Conservation (phyloP, 495 filamentous ascomycete genomes). For the Daldinia grandis region DNA sequence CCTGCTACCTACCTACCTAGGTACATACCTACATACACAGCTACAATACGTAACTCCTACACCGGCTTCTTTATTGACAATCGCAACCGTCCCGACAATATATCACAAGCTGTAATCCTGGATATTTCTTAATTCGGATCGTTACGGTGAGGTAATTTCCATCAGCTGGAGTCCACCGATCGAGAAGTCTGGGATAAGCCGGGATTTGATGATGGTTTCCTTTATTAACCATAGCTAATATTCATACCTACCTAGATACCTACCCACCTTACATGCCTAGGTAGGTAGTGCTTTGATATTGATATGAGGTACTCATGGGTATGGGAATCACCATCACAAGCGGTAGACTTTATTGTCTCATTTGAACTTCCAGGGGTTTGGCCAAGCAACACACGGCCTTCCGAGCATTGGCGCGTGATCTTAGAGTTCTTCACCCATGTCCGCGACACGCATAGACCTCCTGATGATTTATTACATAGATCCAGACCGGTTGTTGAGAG, state of each 20-base stretch:
- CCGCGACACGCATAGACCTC: background rate
- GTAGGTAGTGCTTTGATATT: background rate
- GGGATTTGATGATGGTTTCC: slow-evolving; percentile 1
- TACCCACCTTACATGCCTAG: too few species aligned
- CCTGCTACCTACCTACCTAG: slow-evolving; percentile 10
- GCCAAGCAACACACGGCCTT: background rate
- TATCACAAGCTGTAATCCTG: background rate
- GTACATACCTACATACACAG: background rate
- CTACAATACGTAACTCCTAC: slow-evolving; percentile 4
- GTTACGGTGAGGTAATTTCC: slow-evolving; percentile 9
- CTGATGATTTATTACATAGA: background rate
- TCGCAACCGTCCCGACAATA: background rate
- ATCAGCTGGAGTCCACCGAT: background rate
- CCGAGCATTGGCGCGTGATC: background rate
- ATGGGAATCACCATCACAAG: background rate
- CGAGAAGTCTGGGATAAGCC: slow-evolving; percentile 4
- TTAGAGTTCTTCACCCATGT: background rate
- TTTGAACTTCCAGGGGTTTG: slow-evolving; percentile 4
- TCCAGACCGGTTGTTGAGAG: background rate
- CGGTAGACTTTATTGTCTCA: background rate
- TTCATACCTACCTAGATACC: background rate
- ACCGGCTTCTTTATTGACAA: slow-evolving; percentile 5
- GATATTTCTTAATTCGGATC: background rate
- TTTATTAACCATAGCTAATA: slow-evolving; percentile 1
- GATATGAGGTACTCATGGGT: background rate